A percentile compares a stretch with the other conserved stretches of the same genome.
Evolutionary conservation across 2,329 filamentous ascomycete genomes (phyloP).

Genomic region (Didymella lethalis): DNA sequence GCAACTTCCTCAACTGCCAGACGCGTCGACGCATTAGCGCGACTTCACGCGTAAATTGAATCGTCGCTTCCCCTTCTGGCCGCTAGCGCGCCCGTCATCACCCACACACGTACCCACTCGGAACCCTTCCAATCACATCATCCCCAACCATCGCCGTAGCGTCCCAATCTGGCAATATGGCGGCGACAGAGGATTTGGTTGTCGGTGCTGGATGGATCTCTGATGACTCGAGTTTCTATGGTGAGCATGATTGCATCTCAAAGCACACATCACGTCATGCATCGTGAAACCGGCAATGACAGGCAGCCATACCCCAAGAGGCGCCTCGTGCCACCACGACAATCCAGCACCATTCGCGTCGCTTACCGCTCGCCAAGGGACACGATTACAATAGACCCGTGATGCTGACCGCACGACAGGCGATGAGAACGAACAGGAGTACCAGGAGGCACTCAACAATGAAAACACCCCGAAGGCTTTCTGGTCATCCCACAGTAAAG

Average conservation of each 20-base stretch:
- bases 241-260: constrained; percentile 36
- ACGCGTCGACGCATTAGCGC: constrained; percentile 32
- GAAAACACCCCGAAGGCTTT: constrained; percentile 25
- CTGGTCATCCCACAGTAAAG: constrained; percentile 32
- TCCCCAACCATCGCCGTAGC: constrained; percentile 17
- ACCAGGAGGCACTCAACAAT: constrained; percentile 29
- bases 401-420: constrained; percentile 29
- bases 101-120: constrained; percentile 12
- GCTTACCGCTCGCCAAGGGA: background rate
- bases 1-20: constrained; percentile 8
- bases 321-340: background rate
- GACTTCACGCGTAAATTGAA: constrained; percentile 32
- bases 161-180: constrained; percentile 27
- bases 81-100: constrained; percentile 19
- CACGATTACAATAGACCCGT: background rate
- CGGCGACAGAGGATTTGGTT: constrained; percentile 36
- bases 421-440: constrained; percentile 39
- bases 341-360: background rate
- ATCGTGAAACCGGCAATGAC: constrained; percentile 2
- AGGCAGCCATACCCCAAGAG: background rate
- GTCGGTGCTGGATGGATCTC: constrained; percentile 47
- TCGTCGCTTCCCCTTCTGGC: constrained; percentile 3
- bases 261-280: constrained; percentile 12
- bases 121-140: constrained; percentile 19
- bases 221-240: constrained; percentile 57